Evolutionary conservation across 805 yeast genomes (phyloP).

Genomic region (Saccharomycopsis sp.): DNA sequence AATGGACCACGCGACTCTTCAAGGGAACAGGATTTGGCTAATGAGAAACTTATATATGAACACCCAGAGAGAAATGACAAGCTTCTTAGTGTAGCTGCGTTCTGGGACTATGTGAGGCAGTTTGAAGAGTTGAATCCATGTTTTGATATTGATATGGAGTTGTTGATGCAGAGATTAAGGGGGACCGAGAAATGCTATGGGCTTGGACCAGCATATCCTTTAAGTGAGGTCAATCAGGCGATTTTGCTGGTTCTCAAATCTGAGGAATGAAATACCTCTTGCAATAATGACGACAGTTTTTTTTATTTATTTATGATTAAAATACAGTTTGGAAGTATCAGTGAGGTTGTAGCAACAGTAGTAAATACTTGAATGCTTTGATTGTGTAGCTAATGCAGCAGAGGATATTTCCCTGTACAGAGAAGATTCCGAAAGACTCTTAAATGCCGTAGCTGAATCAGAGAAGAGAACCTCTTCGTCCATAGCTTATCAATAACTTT

Average conservation of each 20-base stretch:
- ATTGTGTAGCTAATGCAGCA: no score
- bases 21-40: not conserved
- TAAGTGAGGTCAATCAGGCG: slow-evolving; percentile 1
- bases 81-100: slow-evolving; percentile 66
- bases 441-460: no score
- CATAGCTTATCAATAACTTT: no score
- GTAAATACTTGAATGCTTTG: no score
- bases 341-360: no score
- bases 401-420: no score
- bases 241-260: not conserved
- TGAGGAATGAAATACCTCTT: no score
- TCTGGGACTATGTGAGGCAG: slow-evolving; percentile 70
- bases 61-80: slow-evolving; percentile 30
- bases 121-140: slow-evolving; percentile 43
- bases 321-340: no score
- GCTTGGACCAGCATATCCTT: slow-evolving; percentile 38
- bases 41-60: slow-evolving; percentile 22
- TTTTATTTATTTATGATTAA: no score
- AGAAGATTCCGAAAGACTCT: no score
- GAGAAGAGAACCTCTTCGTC: no score
- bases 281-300: no score
- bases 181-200: slow-evolving; percentile 78
- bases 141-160: slow-evolving; percentile 46
- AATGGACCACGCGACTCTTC: slow-evolving; percentile 4
- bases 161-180: slow-evolving; percentile 50